A percentile compares a stretch with the other conserved stretches of the same genome.
Conservation (phyloP, 1,284 basidiomycete species). For the Spongispora temasekensis region DNA sequence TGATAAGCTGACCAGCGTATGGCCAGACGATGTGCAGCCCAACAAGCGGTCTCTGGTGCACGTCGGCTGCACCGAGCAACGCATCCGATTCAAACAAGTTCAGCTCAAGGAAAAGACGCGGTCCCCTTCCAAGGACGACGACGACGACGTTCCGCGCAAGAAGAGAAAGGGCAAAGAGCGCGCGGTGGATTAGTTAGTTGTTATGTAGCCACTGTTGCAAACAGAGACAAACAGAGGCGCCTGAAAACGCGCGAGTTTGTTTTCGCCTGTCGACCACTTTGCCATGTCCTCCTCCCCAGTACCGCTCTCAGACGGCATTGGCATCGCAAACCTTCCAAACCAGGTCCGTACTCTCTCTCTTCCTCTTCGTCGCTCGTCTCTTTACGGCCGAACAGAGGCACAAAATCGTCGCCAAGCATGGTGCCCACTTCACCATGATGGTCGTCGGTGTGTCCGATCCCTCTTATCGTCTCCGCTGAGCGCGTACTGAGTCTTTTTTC, state of each 20-base stretch:
- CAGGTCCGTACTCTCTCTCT: constrained; percentile 63
- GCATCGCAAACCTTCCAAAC: constrained; percentile 95
- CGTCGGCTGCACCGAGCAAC: constrained; percentile 57
- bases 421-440: constrained; percentile 99
- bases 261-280: constrained; percentile 23
- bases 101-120: constrained; percentile 27
- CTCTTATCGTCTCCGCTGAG: background rate
- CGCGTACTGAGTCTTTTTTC: constrained; percentile 5
- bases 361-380: background rate
- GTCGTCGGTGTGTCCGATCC: constrained; percentile 81
- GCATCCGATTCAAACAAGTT: constrained; percentile 55
- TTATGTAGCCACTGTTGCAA: constrained; percentile 14
- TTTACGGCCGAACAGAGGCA: constrained; percentile 61
- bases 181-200: constrained; percentile 11
- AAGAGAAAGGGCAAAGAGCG: constrained; percentile 32
- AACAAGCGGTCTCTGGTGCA: constrained; percentile 51
- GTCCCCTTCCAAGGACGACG: constrained; percentile 3
- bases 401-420: constrained; percentile 96
- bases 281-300: constrained; percentile 29
- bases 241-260: constrained; percentile 24
- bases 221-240: constrained; percentile 25
- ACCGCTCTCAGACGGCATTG: constrained; percentile 65
- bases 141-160: constrained; percentile 16
- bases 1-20: no score
- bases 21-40: constrained; percentile 43